phyloP scores from a whole-genome alignment of 2,329 filamentous ascomycete genomes.

The Sphaerulina vaccinii region DNA sequence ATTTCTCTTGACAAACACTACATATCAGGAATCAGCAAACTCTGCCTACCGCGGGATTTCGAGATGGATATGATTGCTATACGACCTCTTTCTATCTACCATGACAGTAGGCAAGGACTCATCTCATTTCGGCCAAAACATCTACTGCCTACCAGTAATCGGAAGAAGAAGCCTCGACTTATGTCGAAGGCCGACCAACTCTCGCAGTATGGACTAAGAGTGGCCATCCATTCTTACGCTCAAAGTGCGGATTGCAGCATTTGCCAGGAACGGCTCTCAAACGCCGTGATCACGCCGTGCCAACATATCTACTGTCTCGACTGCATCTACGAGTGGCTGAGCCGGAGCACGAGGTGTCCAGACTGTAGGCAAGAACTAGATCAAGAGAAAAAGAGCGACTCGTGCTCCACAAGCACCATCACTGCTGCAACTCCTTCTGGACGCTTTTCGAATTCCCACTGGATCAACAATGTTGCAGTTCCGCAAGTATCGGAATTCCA shows the following conservation, averaged over 20 bases:
- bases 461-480: not conserved
- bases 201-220: conserved; percentile 11
- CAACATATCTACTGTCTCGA: conserved; percentile 21
- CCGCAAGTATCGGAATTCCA: not conserved
- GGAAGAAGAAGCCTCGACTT: conserved; percentile 1
- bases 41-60: not conserved
- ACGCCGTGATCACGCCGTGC: conserved; percentile 19
- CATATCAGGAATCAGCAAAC: not conserved
- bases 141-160: not conserved
- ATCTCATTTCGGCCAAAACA: not conserved
- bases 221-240: conserved; percentile 10
- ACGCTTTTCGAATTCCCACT: not conserved
- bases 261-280: conserved; percentile 12
- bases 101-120: conserved; percentile 1
- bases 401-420: not conserved
- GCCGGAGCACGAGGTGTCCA: conserved; percentile 13
- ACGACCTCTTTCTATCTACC: not conserved
- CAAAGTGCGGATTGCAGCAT: conserved; percentile 19
- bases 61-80: not conserved
- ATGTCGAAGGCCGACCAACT: conserved; percentile 16
- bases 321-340: conserved; percentile 17
- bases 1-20: not conserved
- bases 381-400: not conserved
- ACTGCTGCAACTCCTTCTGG: not conserved
- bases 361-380: conserved; percentile 10